Conservation (phyloP, 805 yeast genomes). For the Sugiyamaella lignohabitans region DNA sequence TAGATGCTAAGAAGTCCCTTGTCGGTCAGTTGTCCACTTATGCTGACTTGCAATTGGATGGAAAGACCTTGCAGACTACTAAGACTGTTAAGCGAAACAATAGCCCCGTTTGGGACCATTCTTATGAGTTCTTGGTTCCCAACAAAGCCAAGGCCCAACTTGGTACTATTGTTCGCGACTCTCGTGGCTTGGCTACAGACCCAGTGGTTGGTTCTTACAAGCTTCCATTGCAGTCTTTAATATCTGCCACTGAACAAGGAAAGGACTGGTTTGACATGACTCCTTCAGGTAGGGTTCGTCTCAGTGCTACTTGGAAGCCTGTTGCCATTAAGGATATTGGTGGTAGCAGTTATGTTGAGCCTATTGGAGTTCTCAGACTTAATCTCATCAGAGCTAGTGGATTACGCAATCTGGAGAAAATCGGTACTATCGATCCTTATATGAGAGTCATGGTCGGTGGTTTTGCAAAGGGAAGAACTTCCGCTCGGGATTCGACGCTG, state of each 20-base stretch:
- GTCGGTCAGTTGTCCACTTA: slow-evolving; percentile 55
- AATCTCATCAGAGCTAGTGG: slow-evolving; percentile 60
- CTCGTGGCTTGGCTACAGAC: slow-evolving; percentile 51
- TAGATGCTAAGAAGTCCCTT: slow-evolving; percentile 34
- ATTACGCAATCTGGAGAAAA: slow-evolving; percentile 74
- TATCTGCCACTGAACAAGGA: slow-evolving; percentile 73
- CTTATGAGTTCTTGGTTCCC: slow-evolving; percentile 60
- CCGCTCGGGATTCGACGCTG: slow-evolving; percentile 54
- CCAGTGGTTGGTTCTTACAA: slow-evolving; percentile 52
- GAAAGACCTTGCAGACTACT: slow-evolving; percentile 53
- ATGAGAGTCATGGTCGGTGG: slow-evolving; percentile 74
- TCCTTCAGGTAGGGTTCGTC: slow-evolving; percentile 60
- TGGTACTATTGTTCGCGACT: slow-evolving; percentile 59
- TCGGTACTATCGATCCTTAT: slow-evolving; percentile 93
- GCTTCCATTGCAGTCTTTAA: slow-evolving; percentile 48
- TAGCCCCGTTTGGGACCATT: slow-evolving; percentile 59
- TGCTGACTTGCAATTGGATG: slow-evolving; percentile 65
- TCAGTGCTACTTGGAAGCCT: slow-evolving; percentile 79
- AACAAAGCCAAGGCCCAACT: slow-evolving; percentile 68
- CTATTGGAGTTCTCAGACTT: slow-evolving; percentile 85
- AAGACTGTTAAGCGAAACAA: slow-evolving; percentile 52
- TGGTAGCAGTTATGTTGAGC: slow-evolving; percentile 84
- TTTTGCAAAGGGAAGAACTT: slow-evolving; percentile 69
- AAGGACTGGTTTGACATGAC: slow-evolving; percentile 70
- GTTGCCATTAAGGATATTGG: slow-evolving; percentile 62